These are phyloP conservation scores for Paraphoma chrysanthemicola DNA, from an alignment of 2,329 filamentous ascomycete species.

Conservation along the genomic window DNA sequence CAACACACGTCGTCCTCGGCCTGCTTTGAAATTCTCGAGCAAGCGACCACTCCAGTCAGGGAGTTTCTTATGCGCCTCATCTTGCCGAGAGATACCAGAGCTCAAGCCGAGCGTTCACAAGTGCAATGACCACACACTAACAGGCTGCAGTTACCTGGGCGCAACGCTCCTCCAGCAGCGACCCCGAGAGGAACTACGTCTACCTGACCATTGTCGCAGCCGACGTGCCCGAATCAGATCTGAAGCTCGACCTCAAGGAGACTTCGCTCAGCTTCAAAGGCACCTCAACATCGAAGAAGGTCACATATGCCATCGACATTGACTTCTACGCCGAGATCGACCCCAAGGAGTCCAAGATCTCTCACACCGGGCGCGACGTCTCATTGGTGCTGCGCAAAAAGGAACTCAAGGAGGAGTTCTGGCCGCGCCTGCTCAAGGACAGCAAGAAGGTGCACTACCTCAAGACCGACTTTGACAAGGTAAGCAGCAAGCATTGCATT, in stretches of 20 bases:
- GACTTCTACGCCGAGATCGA: conserved; percentile 94
- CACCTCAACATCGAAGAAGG: conserved; percentile 82
- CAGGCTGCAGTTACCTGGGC: conserved; percentile 84
- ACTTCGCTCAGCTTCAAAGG: conserved; percentile 86
- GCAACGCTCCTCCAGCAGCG: conserved; percentile 85
- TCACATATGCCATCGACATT: conserved; percentile 83
- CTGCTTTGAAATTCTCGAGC: not conserved
- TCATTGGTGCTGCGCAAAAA: conserved; percentile 96
- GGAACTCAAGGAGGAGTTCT: conserved; percentile 92
- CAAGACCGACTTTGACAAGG: conserved; percentile 99
- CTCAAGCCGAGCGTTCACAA: conserved; percentile 5
- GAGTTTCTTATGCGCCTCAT: not conserved
- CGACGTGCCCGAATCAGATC: conserved; percentile 76
- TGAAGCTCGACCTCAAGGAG: conserved; percentile 76
- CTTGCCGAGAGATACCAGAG: not conserved
- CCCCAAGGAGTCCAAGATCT: conserved; percentile 78
- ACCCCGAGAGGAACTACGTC: conserved; percentile 89
- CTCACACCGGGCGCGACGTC: conserved; percentile 87
- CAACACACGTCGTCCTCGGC: not conserved
- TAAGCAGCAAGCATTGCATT: conserved; percentile 46
- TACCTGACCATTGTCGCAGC: conserved; percentile 90
- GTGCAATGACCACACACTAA: conserved; percentile 20
- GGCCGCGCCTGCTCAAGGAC: conserved; percentile 94
- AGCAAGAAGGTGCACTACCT: conserved; percentile 90
- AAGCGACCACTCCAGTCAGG: not conserved